Base-by-base conservation (phyloP, 306 rosid genomes). In the Glycine soja region DNA sequence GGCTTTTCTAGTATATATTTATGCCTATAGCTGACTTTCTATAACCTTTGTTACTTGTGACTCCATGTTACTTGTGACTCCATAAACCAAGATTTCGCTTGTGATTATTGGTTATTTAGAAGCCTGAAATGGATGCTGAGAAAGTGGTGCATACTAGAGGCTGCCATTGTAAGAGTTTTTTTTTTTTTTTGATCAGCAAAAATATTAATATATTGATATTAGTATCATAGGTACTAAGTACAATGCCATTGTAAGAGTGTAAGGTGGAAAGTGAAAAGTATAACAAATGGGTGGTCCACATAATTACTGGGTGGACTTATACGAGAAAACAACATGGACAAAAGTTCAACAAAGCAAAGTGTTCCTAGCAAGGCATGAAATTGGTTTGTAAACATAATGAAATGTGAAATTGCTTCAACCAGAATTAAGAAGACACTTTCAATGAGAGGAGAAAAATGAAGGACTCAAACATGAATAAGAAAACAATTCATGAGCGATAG, bases 211-310 rank as follows among this genome's bases (percentile, higher is more conserved):
- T n/a, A n/a, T n/a, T n/a, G n/a, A n/a, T n/a, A n/a, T n/a, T n/a
- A n/a, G n/a, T n/a, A n/a, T n/a, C n/a, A n/a, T n/a, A n/a, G n/a
- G n/a, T n/a, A n/a, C n/a, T n/a, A n/a, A n/a, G n/a, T n/a, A n/a
- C n/a, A n/a, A n/a, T 95, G 98, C 80, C 98, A 91, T 82, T 95
- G 97, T 89, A 81, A 84, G 92, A 91, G 83, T 43, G 90, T 95
- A 32, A 90, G 83, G 80, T 95, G 99, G 99, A 89, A 51, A 54
- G 80, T 95, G 99, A 97, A 89, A 51, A 54, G 95, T 85, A 19
- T 19, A 19, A 19, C 24, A 19, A 19, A 19, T 19, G 24, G 24
- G 24, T 19, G 24, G 1, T 19, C 24, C 24, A 19, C 24, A 19
- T 19, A 19, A 19, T 19, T 19, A 19, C 24, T 19, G 24, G 24